Evolutionary conservation across 2,329 filamentous ascomycete genomes (phyloP), one percentile per base, ranked within the genome.

Genomic region (Hypoxylon sp.): DNA sequence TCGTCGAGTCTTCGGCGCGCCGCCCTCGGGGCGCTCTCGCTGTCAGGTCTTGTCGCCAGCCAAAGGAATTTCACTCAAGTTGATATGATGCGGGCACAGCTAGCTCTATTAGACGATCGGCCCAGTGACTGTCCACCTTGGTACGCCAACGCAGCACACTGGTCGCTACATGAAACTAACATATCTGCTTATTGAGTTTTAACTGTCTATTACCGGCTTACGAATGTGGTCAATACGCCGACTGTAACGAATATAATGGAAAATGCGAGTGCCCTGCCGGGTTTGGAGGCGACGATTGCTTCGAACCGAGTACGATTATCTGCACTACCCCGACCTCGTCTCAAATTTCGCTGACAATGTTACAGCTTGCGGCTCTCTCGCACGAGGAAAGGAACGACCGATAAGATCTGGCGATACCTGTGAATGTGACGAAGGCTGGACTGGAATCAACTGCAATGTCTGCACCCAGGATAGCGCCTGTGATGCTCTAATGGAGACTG

Each of bases 361-460:
- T 64, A 58, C 72, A 86, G 89, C 97, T 5, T 99, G 96, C 77
- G 96, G 95, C 63, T 96, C 94, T 38, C 85, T 98, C 43, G 89
- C 92, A 41, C 91, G 93, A 74, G 94, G 94, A 70, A 86, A 87
- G 72, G 90, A 98, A 75, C 88, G 96, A 73, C 88, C 90, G 21
- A 90, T 93, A 77, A 89, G 96, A 76, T 83, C 89, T 57, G 89
- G 88, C 69, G 85, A 89, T 63, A 83, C 85, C 43, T 99, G 96
- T 81, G 83, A 93, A 45, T 99, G 96, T 80, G 91, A 94, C 76
- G 92, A 97, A 38, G 96, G 96, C 61, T 99, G 96, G 96, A 88
- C 88, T 43, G 96, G 96, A 70, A 95, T 99, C 82, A 99, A 99
- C 84, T 99, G 96, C 87, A 99, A 96, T 75, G 93, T 99, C 62